Base-by-base conservation (phyloP, 176 grass and related monocot species). In the Neostapfia colusana region DNA sequence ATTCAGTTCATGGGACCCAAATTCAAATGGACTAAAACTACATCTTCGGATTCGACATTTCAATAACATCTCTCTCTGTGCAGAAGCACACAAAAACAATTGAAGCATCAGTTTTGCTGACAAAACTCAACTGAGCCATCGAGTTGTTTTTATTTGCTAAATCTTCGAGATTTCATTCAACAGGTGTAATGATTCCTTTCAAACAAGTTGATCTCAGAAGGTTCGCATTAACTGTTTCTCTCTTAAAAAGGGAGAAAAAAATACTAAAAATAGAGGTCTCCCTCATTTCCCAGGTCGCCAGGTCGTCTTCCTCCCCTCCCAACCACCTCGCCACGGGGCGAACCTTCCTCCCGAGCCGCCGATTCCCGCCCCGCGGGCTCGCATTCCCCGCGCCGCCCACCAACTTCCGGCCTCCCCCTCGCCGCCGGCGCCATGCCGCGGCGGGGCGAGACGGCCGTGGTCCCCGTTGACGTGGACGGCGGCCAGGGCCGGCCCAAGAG, bases 361-460 rank as follows among this genome's bases (percentile, higher is more conserved):
- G 9, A 69, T 75, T 58, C 50, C 53, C 56, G 15, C 42, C 5
- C 3, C 17, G 7, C 28, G 54, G 12, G 70, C 39, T 62, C 59
- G 79, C 80, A 68, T 85, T 81, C 62, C 25, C 5, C 77, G 63
- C 63, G 51, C 35, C 8, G 41, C 21, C 27, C 24, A 48, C 27
- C 78, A 18, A 10, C 26, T 20, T 53, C 70, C 77, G 34, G 7
- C 61, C 27, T 11, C 16, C 61, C 27, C 15, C 83, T 40, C 80
- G 79, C 60, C 74, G 74, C 41, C 68, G 61, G 74, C 61, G 53
- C 85, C 51, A 88, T 88, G 85, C 80, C 80, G 62, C 85, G 85
- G 85, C 85, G 75, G 63, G 80, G 80, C 74, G 85, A 87, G 49
- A 87, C 85, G 85, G 67, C 85, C 49, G 79, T 87, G 79, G 85